These are phyloP conservation scores for Akanthomyces muscarius DNA, from an alignment of 2,329 filamentous ascomycete genomes.

Conservation along the genomic window DNA sequence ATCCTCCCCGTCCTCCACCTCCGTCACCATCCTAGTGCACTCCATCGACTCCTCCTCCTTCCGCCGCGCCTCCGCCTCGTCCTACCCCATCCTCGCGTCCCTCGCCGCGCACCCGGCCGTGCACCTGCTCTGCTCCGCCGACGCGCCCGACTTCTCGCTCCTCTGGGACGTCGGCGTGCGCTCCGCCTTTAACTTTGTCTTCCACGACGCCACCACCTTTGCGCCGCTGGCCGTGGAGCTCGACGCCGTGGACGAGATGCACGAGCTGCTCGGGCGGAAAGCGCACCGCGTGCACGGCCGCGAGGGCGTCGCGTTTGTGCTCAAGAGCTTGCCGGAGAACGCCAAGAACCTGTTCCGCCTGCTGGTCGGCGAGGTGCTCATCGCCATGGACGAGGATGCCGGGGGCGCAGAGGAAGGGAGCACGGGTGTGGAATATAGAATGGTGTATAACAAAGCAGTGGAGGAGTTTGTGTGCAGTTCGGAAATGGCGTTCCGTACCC, in stretches of 20 bases:
- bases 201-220: conserved; percentile 94
- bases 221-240: conserved; percentile 66
- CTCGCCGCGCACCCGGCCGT: conserved; percentile 71
- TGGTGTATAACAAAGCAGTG: conserved; percentile 90
- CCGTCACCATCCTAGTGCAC: conserved; percentile 71
- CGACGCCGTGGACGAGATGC: conserved; percentile 85
- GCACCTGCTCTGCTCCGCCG: conserved; percentile 72
- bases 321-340: conserved; percentile 88
- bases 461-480: conserved; percentile 97
- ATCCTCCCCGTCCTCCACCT: conserved; percentile 18
- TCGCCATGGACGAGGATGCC: conserved; percentile 61
- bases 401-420: conserved; percentile 42
- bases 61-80: conserved; percentile 48
- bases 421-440: conserved; percentile 81
- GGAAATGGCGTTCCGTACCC: conserved; percentile 89
- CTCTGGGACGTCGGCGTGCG: conserved; percentile 88
- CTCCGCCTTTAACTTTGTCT: conserved; percentile 78
- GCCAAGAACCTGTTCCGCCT: conserved; percentile 83
- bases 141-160: conserved; percentile 81
- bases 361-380: conserved; percentile 78
- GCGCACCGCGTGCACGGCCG: conserved; percentile 78
- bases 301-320: conserved; percentile 86
- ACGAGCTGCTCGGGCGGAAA: conserved; percentile 78
- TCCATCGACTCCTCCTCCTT: conserved; percentile 79
- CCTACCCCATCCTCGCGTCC: conserved; percentile 67